Evolutionary conservation across 192 early-diverging fungal species (phyloP), one percentile per base, ranked within the genome.

Genomic region (Coemansia sp.): DNA sequence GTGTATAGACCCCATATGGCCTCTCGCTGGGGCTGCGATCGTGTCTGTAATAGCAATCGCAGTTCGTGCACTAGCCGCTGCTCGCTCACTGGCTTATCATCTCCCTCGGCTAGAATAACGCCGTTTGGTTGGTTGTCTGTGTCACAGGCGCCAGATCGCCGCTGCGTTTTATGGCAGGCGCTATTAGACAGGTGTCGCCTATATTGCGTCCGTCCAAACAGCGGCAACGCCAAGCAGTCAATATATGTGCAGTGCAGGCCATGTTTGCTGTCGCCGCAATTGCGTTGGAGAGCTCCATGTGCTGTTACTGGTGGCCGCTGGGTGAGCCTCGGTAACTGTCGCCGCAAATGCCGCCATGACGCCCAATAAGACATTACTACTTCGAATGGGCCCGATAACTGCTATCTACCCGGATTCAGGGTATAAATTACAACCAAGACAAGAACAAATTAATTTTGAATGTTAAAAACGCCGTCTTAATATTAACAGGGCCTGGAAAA

Each of bases 1-100:
- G 28, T 52, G 28, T 74, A 80, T 10, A 74, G 28, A 0, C 65
- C 63, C 77, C 77, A 80, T 12, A 64, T 40, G 21, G 57, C 46
- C 38, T 74, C 77, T 11, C 72, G 52, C 14, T 67, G 68, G 14
- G 63, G 51, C 20, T 25, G 49, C 14, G 68, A 60, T 15, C 65
- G 65, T 3, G 65, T 63, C 36, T 52, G 61, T 15, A 61, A 24
- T 46, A 60, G 61, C 24, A 24, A 10, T 2, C 18, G 62, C 42
- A 78, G 53, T 49, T 66, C 59, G 12, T 26, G 53, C 5, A 64
- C 21, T 17, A 78, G 28, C 23, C 46, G 63, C 63, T 50, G 18
- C 34, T 64, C 63, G 31, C 47, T 31, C 15, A 37, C 31, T n/a
- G 48, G 12, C 31, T 52, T 52, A 47, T 40, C 14, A 2, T 28